Conservation (phyloP, 2,329 filamentous ascomycete genomes). For the Exserohilum turcica region DNA sequence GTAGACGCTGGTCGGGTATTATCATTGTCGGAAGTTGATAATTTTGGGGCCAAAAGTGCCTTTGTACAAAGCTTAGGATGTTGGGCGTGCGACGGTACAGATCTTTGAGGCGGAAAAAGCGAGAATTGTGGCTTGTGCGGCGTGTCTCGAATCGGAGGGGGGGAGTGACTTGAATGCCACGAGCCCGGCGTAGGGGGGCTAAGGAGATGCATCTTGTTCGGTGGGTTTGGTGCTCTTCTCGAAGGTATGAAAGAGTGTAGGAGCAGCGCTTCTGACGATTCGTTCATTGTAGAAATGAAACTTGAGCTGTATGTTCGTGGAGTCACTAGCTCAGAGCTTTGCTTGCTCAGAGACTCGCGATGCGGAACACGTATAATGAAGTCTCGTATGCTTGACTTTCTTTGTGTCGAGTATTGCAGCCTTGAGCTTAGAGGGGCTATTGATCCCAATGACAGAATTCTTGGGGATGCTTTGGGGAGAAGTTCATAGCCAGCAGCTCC, state of each 20-base stretch:
- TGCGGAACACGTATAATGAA: constrained; percentile 32
- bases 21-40: not conserved
- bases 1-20: constrained; percentile 1
- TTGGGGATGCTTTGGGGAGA: constrained; percentile 29
- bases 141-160: constrained; percentile 9
- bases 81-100: not conserved
- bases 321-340: constrained; percentile 16
- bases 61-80: constrained; percentile 12
- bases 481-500: constrained; percentile 17
- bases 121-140: constrained; percentile 12
- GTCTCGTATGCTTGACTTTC: constrained; percentile 26
- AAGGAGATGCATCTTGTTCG: constrained; percentile 19
- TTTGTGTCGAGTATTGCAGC: constrained; percentile 17
- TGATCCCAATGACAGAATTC: constrained; percentile 24
- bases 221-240: constrained; percentile 20
- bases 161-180: constrained; percentile 9
- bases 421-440: constrained; percentile 26
- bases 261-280: constrained; percentile 33
- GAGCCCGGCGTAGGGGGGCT: constrained; percentile 8
- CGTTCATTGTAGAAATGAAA: constrained; percentile 32
- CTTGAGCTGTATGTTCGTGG: constrained; percentile 38
- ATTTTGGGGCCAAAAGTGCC: constrained; percentile 6
- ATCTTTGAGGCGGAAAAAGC: constrained; percentile 11
- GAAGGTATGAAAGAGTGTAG: constrained; percentile 16
- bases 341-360: constrained; percentile 7